Evolutionary conservation across 208 protist genomes (phyloP), one percentile per base, ranked within the genome.

Genomic region (Leishmania lainsoni): DNA sequence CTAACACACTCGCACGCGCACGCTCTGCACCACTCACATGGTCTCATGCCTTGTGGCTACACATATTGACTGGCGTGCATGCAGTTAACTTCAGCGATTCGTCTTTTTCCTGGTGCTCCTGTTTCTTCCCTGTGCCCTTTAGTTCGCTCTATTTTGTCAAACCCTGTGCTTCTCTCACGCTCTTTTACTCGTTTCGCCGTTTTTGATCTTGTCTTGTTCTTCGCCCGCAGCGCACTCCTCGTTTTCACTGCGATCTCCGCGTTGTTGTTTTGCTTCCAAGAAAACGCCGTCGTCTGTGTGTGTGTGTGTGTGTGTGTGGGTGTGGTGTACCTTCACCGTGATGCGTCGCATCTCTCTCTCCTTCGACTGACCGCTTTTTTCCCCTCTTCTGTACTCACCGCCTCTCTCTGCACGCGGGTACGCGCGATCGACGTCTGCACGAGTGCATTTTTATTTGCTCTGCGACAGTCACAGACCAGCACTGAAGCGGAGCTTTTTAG

Each of bases 231-330:
- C 1, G 12, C 29, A 68, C 61, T 32, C 29, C n/a, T n/a, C 29
- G 61, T 10, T 10, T 42, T 39, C 14, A 39, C 45, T 29, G 5
- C 26, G 26, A 73, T 35, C 45, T 39, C 56, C 39, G 56, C 77
- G 70, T 66, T 63, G 77, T 39, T 69, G 8, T 77, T 5, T 75
- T 65, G 54, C 70, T 56, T 58, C 59, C 5, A 48, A 76, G 70
- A 54, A 20, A 48, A 61, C 59, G 26, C 17, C n/a, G 5, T 14
- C 32, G n/a, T 17, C 2, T 71, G 66, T 71, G 35, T 71, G 66
- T 45, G 42, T 45, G n/a, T 39, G 6, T 70, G 65, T 70, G 35
- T 71, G 65, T 45, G 42, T 45, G n/a, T 39, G 6, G 51, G 45
- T 45, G 35, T 52, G 5, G 61, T 39, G 61, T 35, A 35, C 61